Conservation (phyloP, 805 yeast genomes). For the Pichia exigua region DNA sequence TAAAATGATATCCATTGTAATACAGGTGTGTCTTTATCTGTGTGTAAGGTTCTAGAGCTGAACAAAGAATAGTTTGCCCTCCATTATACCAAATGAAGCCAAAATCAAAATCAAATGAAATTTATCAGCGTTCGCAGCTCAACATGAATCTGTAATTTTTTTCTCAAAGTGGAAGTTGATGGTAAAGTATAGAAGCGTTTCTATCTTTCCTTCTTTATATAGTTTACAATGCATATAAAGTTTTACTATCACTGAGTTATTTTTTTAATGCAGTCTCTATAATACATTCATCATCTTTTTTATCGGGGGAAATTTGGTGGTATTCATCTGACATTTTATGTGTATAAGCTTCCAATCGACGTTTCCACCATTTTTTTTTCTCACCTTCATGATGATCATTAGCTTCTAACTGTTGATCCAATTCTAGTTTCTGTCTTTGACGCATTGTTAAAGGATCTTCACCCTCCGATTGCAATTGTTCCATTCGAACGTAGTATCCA, state of each 20-base stretch:
- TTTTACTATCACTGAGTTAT: background rate
- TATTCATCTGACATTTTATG: background rate
- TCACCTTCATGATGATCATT: conserved; percentile 29
- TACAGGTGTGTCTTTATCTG: background rate
- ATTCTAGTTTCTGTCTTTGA: background rate
- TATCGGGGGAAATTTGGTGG: background rate
- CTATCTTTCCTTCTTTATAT: too few relatives aligned
- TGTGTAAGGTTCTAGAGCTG: background rate
- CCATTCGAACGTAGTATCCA: conserved; percentile 2
- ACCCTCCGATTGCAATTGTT: conserved; percentile 9
- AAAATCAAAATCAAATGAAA: background rate
- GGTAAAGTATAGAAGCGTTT: too few relatives aligned
- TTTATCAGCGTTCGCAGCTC: background rate
- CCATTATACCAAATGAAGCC: background rate
- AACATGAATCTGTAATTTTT: background rate
- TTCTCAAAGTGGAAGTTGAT: background rate
- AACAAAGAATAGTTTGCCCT: background rate
- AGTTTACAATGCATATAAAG: too few relatives aligned
- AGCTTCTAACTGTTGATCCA: background rate
- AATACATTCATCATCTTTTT: background rate
- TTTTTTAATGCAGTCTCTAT: background rate
- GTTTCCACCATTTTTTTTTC: conserved; percentile 40
- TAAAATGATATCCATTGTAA: conserved; percentile 75
- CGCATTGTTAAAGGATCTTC: conserved; percentile 10
- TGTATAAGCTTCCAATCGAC: conserved; percentile 31